Evolutionary conservation across 768 basidiomycete species (phyloP).

Genomic region (Amanita pseudoporphyria): DNA sequence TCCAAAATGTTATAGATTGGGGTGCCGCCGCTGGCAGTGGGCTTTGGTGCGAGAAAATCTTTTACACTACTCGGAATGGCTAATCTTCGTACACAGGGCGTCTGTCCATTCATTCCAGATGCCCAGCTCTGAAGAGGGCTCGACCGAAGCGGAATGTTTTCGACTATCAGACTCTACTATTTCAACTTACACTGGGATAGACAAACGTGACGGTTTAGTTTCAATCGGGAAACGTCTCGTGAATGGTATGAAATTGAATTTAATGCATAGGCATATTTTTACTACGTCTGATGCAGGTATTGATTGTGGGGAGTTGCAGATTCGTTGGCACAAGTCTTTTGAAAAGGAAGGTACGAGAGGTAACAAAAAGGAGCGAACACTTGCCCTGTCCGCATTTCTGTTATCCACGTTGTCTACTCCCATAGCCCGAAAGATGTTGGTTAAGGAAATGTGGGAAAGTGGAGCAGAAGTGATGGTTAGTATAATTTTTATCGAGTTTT

Average conservation of each 20-base stretch:
- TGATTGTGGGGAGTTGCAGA: slow-evolving; percentile 32
- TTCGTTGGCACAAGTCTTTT: slow-evolving; percentile 52
- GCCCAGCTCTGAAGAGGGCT: slow-evolving; percentile 16
- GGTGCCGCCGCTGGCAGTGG: slow-evolving; percentile 78
- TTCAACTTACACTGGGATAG: slow-evolving; percentile 61
- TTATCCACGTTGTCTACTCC: slow-evolving; percentile 63
- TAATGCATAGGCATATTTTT: not conserved
- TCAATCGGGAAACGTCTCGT: slow-evolving; percentile 58
- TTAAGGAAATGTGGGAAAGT: slow-evolving; percentile 88
- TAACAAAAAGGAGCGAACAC: slow-evolving; percentile 34
- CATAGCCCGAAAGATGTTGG: slow-evolving; percentile 50
- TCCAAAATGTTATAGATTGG: slow-evolving; percentile 69
- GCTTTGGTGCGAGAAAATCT: slow-evolving; percentile 49
- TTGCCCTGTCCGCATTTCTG: slow-evolving; percentile 83
- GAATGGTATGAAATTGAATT: slow-evolving; percentile 29
- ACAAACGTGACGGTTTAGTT: slow-evolving; percentile 64
- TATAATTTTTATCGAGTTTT: slow-evolving; percentile 19
- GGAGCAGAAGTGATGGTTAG: slow-evolving; percentile 84
- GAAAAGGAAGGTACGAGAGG: slow-evolving; percentile 31
- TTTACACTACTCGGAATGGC: slow-evolving; percentile 7
- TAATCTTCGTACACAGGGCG: slow-evolving; percentile 38
- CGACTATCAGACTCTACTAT: slow-evolving; percentile 41
- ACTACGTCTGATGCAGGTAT: slow-evolving; percentile 26
- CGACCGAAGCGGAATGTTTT: slow-evolving; percentile 21
- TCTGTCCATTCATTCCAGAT: slow-evolving; percentile 52